Evolutionary conservation across 2,329 filamentous ascomycete genomes (phyloP), one percentile per base, ranked within the genome.

Genomic region (Pseudocercospora cruenta): DNA sequence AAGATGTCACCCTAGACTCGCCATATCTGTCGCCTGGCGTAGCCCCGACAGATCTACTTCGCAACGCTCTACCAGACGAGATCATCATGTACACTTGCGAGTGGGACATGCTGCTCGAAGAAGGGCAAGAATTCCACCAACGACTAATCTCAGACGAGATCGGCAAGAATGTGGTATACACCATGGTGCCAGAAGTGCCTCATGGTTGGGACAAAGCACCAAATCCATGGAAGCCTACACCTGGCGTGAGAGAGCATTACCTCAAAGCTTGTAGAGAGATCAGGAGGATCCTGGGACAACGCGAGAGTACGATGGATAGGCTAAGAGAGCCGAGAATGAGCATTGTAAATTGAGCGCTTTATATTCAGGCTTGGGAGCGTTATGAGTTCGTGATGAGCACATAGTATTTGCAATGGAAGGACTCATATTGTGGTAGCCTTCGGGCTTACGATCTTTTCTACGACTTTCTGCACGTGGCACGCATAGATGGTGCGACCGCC

Each of bases 191-290:
- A 3, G 86, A 82, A 2, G 87, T 88, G 22, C 82, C 84, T 28
- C 88, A 90, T 73, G 88, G 84, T 0, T 91, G 88, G 84, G 88
- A 91, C 72, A 91, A 90, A 78, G 85, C 84, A 28, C 87, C 88
- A 0, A 89, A 88, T 72, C 87, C 87, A 4, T 74, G 86, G 24
- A 82, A 81, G 62, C 83, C 83, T 36, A 83, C 83, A 2, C 79
- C 80, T 0, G 82, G 83, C 24, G 82, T 85, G n/a, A 78, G 84
- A 70, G 79, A 82, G 62, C 78, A 87, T 65, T 89, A 89, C 72
- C 70, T 79, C 45, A 80, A 84, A 68, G 87, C 86, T 55, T 87
- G 85, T 67, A 79, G 76, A 68, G 80, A 83, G 74, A 72, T 88
- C 72, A 80, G 78, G 70, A 77, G 79, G 61, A 82, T 85, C 81